Percentiles rank a stretch among this genome's conserved stretches.
Conservation (phyloP, 352 stramenopile genomes). For the Phytopythium vexans region DNA sequence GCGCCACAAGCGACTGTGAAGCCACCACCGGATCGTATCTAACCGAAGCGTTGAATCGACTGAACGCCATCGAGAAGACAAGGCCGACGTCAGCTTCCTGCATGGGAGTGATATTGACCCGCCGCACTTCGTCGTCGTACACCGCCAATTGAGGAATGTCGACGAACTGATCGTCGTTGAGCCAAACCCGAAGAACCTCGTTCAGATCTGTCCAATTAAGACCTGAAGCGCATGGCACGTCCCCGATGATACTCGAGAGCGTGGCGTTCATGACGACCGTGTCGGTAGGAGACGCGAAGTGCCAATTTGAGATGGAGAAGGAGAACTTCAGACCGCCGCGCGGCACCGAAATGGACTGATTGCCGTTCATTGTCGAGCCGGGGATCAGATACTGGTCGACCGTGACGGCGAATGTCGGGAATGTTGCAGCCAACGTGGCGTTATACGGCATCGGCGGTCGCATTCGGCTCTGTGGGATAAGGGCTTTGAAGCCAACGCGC, state of each 20-base stretch:
- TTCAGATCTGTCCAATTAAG: background rate
- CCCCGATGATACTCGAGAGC: conserved; percentile 1
- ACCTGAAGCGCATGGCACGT: background rate
- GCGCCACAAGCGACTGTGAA: conserved; percentile 5
- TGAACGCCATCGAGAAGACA: conserved; percentile 10
- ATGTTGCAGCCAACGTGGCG: background rate
- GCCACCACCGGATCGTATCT: conserved; percentile 5
- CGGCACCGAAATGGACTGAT: conserved; percentile 8
- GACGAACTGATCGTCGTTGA: conserved; percentile 7
- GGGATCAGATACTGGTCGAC: conserved; percentile 15
- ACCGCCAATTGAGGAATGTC: conserved; percentile 13
- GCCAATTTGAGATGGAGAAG: conserved; percentile 16
- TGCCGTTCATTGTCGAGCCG: conserved; percentile 7
- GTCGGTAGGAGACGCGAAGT: conserved; percentile 6
- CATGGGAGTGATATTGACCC: conserved; percentile 3
- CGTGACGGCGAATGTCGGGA: conserved; percentile 4
- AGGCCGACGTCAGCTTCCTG: conserved; percentile 4
- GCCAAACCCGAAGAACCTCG: background rate
- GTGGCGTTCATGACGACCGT: conserved; percentile 15
- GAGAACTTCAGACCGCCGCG: conserved; percentile 16
- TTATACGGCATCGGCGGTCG: conserved; percentile 14
- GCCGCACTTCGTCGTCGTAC: conserved; percentile 4
- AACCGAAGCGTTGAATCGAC: conserved; percentile 3
- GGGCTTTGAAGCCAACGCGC: conserved; percentile 9
- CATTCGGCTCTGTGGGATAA: conserved; percentile 12